Conservation (phyloP, 2,329 filamentous ascomycete species). For the Pezicula rhizophila region DNA sequence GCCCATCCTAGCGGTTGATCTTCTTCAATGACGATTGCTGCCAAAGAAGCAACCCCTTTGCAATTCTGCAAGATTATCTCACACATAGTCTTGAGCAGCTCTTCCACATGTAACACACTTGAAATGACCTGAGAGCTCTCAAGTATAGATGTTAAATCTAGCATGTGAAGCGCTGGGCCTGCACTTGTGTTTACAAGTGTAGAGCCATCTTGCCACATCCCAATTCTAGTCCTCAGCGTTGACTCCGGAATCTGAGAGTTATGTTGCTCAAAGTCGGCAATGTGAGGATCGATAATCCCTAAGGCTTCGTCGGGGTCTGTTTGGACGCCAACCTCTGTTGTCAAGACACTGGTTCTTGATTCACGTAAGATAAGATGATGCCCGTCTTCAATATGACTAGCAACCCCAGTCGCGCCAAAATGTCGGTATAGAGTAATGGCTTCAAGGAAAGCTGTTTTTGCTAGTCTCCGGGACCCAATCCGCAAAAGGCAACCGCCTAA, state of each 20-base stretch:
- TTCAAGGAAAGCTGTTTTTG: constrained; percentile 62
- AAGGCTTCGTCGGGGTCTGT: constrained; percentile 62
- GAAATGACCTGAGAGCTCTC: constrained; percentile 76
- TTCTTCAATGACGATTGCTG: constrained; percentile 69
- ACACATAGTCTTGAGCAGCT: constrained; percentile 73
- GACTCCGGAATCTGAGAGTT: constrained; percentile 31
- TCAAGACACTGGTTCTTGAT: constrained; percentile 51
- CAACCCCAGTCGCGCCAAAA: constrained; percentile 63
- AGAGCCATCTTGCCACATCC: constrained; percentile 53
- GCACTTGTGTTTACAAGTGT: constrained; percentile 54
- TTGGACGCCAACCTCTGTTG: constrained; percentile 59
- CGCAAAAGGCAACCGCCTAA: constrained; percentile 68
- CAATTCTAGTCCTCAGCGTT: constrained; percentile 49
- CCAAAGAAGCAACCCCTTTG: constrained; percentile 62
- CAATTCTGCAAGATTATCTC: constrained; percentile 76
- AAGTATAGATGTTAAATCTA: constrained; percentile 72
- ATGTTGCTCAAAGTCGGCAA: too few species aligned
- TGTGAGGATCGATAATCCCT: constrained; percentile 1
- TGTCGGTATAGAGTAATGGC: constrained; percentile 62
- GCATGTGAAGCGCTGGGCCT: constrained; percentile 73
- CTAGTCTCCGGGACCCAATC: constrained; percentile 58
- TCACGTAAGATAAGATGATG: constrained; percentile 63
- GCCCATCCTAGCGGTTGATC: constrained; percentile 54
- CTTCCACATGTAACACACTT: constrained; percentile 69
- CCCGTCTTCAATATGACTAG: constrained; percentile 60